Base-by-base conservation (phyloP, 306 rosid species). In the Vigna angularis region DNA sequence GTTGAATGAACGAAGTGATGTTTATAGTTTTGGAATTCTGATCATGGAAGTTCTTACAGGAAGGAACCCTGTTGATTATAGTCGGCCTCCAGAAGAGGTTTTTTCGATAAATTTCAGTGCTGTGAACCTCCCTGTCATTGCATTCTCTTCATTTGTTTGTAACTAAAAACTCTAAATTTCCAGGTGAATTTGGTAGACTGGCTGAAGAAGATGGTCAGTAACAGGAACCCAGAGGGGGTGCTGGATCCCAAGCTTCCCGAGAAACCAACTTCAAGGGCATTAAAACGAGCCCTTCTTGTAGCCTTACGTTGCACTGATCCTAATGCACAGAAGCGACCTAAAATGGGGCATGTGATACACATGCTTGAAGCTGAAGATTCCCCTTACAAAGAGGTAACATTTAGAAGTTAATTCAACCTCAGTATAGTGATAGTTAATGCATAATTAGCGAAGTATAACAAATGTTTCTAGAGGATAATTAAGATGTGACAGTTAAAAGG, bases 351-450 rank as follows among this genome's bases (percentile, higher is more conserved):
- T 70, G 86, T 93, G 34, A 91, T 93, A 70, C 96, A 91, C 84
- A 93, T 93, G 97, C 98, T 91, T 68, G 98, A 93, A 89, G 93
- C 98, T 47, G 97, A 91, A 81, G 98, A 88, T 67, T 71, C 88
- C 61, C 89, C 88, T 51, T 87, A 84, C 81, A 90, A 85, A 87
- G 91, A 88, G 84, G 98, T 93, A 91, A 16, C 62, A 55, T 64
- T 76, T 58, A 22, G 34, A 68, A 64, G 49, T 78, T 73, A 83
- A 76, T 65, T 76, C 61, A 32, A 53, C 66, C 56, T 68, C 72
- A 13, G 7, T 55, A 44, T 59, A 44, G 70, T 49, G 34, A 7
- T 50, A 61, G 22, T 51, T 66, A 52, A 68, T 66, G 16, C 72
- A 40, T 13, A 9, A 42, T 42, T 9, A n/a, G 44, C 15, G 52